A percentile compares a stretch with the other conserved stretches of the same genome.
Conservation (phyloP, 495 filamentous ascomycete genomes). For the Penicillium desertorum region DNA sequence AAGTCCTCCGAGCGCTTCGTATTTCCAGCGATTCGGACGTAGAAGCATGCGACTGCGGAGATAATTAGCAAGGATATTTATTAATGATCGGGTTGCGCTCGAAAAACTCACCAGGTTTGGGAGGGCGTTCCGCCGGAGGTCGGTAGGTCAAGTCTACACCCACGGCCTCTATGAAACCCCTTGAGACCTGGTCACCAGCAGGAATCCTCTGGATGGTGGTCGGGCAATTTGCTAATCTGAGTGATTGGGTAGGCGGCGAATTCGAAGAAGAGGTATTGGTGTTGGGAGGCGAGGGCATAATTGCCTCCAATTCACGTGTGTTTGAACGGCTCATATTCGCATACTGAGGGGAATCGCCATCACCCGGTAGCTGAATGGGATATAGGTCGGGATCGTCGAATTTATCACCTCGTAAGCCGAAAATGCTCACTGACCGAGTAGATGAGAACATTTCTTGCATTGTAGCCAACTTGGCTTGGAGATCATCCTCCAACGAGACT, state of each 20-base stretch:
- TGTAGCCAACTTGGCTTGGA: conserved; percentile 77
- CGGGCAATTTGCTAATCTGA: conserved; percentile 31
- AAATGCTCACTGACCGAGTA: conserved; percentile 77
- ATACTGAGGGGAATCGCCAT: conserved; percentile 59
- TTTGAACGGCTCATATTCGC: conserved; percentile 53
- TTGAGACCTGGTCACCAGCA: conserved; percentile 47
- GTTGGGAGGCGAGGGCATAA: conserved; percentile 65
- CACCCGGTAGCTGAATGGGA: conserved; percentile 74
- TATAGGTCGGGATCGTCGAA: conserved; percentile 85
- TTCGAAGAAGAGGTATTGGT: conserved; percentile 49
- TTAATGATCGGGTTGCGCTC: not conserved
- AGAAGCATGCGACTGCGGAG: conserved; percentile 77
- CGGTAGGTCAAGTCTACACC: conserved; percentile 85
- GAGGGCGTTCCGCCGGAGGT: conserved; percentile 67
- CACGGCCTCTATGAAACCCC: conserved; percentile 86
- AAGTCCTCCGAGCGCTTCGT: conserved; percentile 58
- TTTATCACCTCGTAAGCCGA: conserved; percentile 80
- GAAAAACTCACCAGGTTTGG: conserved; percentile 62
- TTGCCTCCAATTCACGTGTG: conserved; percentile 53
- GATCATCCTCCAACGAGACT: conserved; percentile 77
- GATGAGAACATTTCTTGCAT: conserved; percentile 97
- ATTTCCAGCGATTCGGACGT: conserved; percentile 62
- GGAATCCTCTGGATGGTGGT: conserved; percentile 48
- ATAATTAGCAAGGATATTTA: conserved; percentile 1
- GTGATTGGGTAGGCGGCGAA: conserved; percentile 36